Evolutionary conservation across 331 rosid species (phyloP), one percentile per base, ranked within the genome.

Genomic region (Rhamnella rubrinervis): DNA sequence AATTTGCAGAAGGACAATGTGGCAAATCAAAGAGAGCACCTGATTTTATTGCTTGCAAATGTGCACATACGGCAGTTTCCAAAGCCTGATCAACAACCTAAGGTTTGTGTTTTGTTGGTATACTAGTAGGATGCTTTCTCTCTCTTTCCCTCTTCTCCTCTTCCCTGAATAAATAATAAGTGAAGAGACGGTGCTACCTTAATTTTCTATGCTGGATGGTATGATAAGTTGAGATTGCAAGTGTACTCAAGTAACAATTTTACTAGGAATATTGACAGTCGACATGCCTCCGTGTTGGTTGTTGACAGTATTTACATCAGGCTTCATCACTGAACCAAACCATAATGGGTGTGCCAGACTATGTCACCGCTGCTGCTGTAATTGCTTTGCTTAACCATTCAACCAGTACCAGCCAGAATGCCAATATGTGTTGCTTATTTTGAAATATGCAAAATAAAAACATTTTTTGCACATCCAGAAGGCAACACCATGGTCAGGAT

Each of bases 21-120:
- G 74, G 91, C 97, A 56, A 95, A 95, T 85, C 98, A 95, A 83
- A 83, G 98, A 73, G 98, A 95, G 78, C 98, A 95, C 77, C 89
- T 95, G 71, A 89, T 95, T 71, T 79, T 95, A 64, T 73, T 95
- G 71, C 96, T 91, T 69, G 98, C 98, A 66, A 95, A 95, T 77
- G 98, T 95, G 78, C 97, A 95, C 80, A 89, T 89, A 71, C 82
- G 98, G 59, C 98, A 87, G 63, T 83, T 91, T 81, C 97, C 96
- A 0, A 91, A 89, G 78, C 95, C 97, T 66, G 98, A 91, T 84
- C 98, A 95, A 70, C 98, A 95, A 70, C 98, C 98, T 14, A 95
- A 91, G 98, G 98, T 95, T 66, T 20, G 88, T 55, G 61, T 51
- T 73, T 69, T 47, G n/a, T 44, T 20, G 70, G 58, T 37, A 64